Base-by-base conservation (phyloP, 2,329 filamentous ascomycete species). In the Pezicula radicicola region DNA sequence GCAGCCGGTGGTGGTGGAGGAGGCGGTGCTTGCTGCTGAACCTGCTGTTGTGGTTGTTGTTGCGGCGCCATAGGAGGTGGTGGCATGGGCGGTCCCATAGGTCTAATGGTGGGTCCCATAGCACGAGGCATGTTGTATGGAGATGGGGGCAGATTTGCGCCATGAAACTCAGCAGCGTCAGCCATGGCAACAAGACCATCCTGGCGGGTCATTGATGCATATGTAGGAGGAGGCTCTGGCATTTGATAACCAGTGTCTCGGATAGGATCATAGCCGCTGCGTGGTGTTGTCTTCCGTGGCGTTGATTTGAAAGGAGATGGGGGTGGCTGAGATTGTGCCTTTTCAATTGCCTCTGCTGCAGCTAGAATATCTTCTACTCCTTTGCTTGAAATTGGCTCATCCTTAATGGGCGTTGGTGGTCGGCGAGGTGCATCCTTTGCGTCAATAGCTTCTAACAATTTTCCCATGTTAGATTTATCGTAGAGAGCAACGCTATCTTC, bases 181-280 rank as follows among this genome's bases (percentile, higher is more conserved):
- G 50, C 54, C n/a, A 58, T 46, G 13, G 45, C 35, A 43, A 39
- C 48, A 49, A 58, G 54, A 21, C 43, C 42, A 18, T 46, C 49
- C 12, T n/a, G 35, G 12, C 28, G 47, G 25, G 40, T 48, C 18
- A 36, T 25, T 27, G 39, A 33, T 35, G 37, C 27, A 36, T 46
- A 46, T 43, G 44, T 48, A 25, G 55, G 47, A 13, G 51, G 52
- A 36, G 54, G 48, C 21, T 54, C 52, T 28, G 52, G 53, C 13
- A 52, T 53, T 37, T 52, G 52, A 25, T 58, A 54, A 16, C 48
- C 48, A 27, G 50, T 54, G 48, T 56, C 54, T n/a, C 54, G 49
- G 15, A 54, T 52, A 16, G 56, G 54, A 48, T 56, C 56, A 36
- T 56, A 55, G 16, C 47, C 47, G 30, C 47, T 45, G 50, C 52